Evolutionary conservation across 2,329 filamentous ascomycete genomes (phyloP).

Genomic region (Westerdykella ornata): DNA sequence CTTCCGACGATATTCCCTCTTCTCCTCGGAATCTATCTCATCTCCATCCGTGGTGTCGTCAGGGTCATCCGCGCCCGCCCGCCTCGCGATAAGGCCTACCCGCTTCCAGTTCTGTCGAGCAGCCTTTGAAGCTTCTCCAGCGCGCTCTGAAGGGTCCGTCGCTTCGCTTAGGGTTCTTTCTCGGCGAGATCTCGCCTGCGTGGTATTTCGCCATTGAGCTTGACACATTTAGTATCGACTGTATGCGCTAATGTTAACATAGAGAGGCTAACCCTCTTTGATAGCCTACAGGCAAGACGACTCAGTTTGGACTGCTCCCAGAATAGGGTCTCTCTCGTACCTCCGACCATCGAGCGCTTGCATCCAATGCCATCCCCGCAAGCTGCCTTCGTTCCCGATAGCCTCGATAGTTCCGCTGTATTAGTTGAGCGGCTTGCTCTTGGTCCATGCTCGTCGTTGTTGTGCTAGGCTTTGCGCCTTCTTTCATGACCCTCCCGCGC

Average conservation of each 20-base stretch:
- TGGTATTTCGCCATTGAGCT: slow-evolving; percentile 51
- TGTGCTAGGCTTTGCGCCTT: too few species aligned
- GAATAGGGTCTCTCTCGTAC: slow-evolving; percentile 43
- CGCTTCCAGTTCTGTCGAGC: slow-evolving; percentile 71
- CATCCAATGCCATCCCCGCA: slow-evolving; percentile 59
- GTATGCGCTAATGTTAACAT: slow-evolving; percentile 4
- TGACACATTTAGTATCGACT: slow-evolving; percentile 23
- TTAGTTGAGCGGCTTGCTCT: slow-evolving; percentile 29
- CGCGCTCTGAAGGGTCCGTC: slow-evolving; percentile 15
- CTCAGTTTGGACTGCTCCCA: neutral
- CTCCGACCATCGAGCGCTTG: slow-evolving; percentile 65
- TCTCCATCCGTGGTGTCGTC: slow-evolving; percentile 44
- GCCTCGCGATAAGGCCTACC: slow-evolving; percentile 60
- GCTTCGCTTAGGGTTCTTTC: slow-evolving; percentile 24
- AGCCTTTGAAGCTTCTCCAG: slow-evolving; percentile 29
- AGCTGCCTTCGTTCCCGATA: slow-evolving; percentile 67
- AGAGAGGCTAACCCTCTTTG: slow-evolving; percentile 40
- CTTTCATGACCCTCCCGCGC: too few species aligned
- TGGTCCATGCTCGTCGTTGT: slow-evolving; percentile 13
- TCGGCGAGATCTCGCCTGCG: slow-evolving; percentile 39
- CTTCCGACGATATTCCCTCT: slow-evolving; percentile 26
- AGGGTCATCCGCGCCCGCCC: slow-evolving; percentile 63
- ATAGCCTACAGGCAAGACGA: slow-evolving; percentile 38
- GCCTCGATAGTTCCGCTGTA: slow-evolving; percentile 64
- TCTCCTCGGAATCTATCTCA: slow-evolving; percentile 30